Evolutionary conservation across 164 flowering plant species (phyloP), one percentile per base, ranked within the genome.

Genomic region (Vitis riparia): DNA sequence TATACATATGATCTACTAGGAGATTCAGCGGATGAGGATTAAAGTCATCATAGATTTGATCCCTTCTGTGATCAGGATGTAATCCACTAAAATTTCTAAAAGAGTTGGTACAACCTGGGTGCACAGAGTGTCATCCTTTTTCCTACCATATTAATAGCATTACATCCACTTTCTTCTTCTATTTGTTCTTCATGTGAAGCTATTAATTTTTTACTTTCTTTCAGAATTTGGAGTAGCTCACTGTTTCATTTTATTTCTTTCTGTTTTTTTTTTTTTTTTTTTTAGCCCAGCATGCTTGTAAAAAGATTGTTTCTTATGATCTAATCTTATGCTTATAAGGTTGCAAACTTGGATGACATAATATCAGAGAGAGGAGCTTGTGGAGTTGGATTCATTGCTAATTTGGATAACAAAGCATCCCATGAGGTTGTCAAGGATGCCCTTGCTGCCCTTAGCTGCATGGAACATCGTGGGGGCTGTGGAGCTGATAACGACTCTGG

Each of bases 391-490:
- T 96, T 93, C 74, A 92, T 96, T 79, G 98, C 99, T 47, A 82
- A 96, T 79, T 76, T 96, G 77, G 93, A 91, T 5, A 94, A 93
- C 68, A 87, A 86, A 69, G 86, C 88, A 60, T 88, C 97, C 48
- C 91, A 93, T 79, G 82, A 73, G 61, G 85, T 88, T 67, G 73
- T 96, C 56, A 83, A 83, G 73, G 97, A 93, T 84, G 98, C 99
- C 66, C 92, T 96, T 61, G 80, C 83, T 68, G 98, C 99, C 65
- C 93, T 96, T 76, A 89, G 98, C 56, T 96, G 99, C 81, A 96
- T 96, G 99, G 99, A 96, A 81, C 99, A 96, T 78, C 98, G 99
- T 68, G 99, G 98, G 16, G 99, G 99, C n/a, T 93, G 99, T 84
- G 97, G 98, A 73, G 97, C 99, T 55, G 99, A 96, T 78, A 93